These are phyloP conservation scores for Passiflora organensis DNA, from an alignment of 345 rosid genomes.

Conservation along the genomic window DNA sequence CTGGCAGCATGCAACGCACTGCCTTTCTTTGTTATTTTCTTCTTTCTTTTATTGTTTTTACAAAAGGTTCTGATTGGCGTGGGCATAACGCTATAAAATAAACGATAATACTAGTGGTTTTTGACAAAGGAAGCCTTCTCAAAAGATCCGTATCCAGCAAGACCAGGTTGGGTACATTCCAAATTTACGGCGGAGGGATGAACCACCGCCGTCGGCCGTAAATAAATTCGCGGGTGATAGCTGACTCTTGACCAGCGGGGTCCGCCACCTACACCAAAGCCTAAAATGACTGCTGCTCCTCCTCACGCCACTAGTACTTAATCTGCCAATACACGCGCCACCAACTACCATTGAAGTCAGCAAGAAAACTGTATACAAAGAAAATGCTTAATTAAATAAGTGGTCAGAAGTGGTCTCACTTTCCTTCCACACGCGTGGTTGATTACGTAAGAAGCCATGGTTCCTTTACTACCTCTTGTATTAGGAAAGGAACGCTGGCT, in stretches of 20 bases:
- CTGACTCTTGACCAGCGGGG: slow-evolving; percentile 16
- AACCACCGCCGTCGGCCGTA: slow-evolving; percentile 3
- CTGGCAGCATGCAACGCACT: no score
- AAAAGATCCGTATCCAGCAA: neutral
- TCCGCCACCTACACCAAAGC: neutral
- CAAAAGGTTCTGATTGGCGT: neutral
- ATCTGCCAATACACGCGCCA: slow-evolving; percentile 16
- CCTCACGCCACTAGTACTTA: no score
- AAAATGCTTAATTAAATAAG: neutral
- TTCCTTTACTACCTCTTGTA: slow-evolving; percentile 3
- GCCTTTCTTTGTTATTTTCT: neutral
- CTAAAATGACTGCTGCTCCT: neutral
- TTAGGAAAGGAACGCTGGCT: no score
- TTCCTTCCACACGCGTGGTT: slow-evolving; percentile 22
- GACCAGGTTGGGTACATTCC: slow-evolving; percentile 12
- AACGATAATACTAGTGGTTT: no score
- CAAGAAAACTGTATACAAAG: no score
- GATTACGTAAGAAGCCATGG: neutral
- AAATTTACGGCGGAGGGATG: neutral
- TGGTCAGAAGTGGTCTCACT: slow-evolving; percentile 8
- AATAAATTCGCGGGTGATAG: slow-evolving; percentile 6
- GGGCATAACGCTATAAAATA: neutral
- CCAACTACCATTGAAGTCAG: neutral
- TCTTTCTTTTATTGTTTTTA: neutral
- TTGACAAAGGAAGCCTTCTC: no score